phyloP scores from a whole-genome alignment of 2,329 filamentous ascomycete species.

The Colletotrichum orbiculare region DNA sequence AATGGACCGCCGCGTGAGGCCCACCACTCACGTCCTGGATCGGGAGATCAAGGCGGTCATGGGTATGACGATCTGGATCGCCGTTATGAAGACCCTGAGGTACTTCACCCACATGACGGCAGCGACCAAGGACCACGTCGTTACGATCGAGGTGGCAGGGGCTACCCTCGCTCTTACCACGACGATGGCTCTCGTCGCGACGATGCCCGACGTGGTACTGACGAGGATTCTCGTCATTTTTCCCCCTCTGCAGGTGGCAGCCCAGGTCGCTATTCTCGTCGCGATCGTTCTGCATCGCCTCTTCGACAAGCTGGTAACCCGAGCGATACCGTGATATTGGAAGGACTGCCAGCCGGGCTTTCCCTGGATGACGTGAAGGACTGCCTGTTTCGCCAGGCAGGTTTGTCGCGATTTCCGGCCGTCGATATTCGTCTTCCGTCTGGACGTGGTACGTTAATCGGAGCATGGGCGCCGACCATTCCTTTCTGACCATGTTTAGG shows the following conservation, averaged over 20 bases:
- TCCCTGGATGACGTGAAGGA: conserved; percentile 63
- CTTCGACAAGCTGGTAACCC: conserved; percentile 53
- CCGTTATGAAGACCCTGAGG: conserved; percentile 49
- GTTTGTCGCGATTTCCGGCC: conserved; percentile 48
- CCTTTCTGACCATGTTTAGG: conserved; percentile 42
- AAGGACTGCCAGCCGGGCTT: conserved; percentile 62
- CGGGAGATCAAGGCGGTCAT: conserved; percentile 42
- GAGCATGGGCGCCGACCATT: not conserved
- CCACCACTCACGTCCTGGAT: conserved; percentile 36
- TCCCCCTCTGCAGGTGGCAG: conserved; percentile 33
- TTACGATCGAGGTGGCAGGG: conserved; percentile 34
- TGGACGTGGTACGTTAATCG: conserved; percentile 20
- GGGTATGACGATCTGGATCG: conserved; percentile 43
- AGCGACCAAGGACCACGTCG: conserved; percentile 44
- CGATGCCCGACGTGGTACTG: conserved; percentile 33
- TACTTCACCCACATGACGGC: conserved; percentile 47
- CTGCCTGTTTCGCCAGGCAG: conserved; percentile 47
- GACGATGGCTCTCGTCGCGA: conserved; percentile 35
- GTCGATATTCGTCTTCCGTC: conserved; percentile 53
- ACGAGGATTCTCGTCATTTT: conserved; percentile 36
- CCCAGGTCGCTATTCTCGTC: conserved; percentile 34
- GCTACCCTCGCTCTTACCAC: conserved; percentile 34
- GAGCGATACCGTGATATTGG: conserved; percentile 65
- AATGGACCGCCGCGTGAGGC: conserved; percentile 39
- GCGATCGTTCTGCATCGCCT: conserved; percentile 40